These are phyloP conservation scores for Globisporangium alternatum DNA, from an alignment of 352 stramenopile species.

Conservation along the genomic window DNA sequence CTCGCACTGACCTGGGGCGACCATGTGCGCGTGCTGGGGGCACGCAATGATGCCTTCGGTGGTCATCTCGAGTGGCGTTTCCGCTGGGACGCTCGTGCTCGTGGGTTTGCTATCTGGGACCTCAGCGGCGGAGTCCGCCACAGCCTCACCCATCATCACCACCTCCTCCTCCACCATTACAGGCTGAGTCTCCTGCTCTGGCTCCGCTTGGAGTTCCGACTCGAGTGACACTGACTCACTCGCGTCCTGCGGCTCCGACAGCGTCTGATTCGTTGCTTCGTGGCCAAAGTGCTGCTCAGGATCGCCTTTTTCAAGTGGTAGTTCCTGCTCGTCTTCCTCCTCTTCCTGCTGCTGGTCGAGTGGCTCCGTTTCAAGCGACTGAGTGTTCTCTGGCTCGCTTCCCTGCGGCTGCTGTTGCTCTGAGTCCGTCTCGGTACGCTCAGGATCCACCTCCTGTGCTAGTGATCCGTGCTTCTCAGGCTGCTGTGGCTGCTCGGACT, in stretches of 20 bases:
- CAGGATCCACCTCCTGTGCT: background rate
- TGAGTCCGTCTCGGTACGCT: background rate
- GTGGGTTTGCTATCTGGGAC: background rate
- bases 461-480: background rate
- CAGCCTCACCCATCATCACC: too few species aligned
- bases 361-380: background rate
- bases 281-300: background rate
- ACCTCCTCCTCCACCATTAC: background rate
- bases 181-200: background rate
- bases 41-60: conserved; percentile 19
- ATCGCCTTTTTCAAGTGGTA: background rate
- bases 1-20: conserved; percentile 37
- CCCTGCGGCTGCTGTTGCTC: background rate
- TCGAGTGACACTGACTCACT: background rate
- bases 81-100: background rate
- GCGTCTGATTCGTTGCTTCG: background rate
- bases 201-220: background rate
- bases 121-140: background rate
- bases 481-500: background rate
- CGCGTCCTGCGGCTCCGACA: background rate
- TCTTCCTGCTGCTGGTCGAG: background rate
- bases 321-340: background rate
- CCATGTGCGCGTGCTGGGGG: conserved; percentile 30
- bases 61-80: background rate
- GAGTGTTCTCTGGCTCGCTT: background rate